These are phyloP conservation scores for Irpex sp. DNA, from an alignment of 1,284 basidiomycete genomes.

Conservation along the genomic window DNA sequence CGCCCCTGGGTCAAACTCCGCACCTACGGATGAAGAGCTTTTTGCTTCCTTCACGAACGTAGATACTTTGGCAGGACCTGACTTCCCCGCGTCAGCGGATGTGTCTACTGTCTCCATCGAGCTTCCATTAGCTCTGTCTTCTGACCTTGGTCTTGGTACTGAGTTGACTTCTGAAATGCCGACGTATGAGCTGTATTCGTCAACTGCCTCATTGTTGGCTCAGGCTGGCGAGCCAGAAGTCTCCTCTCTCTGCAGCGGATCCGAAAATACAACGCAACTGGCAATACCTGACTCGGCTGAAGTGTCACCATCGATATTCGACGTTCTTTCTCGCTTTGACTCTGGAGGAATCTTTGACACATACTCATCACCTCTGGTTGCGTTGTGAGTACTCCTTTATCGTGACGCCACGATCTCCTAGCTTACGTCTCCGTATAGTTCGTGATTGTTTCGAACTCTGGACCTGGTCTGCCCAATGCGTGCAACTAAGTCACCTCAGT, in stretches of 20 bases:
- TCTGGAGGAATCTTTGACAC: background rate
- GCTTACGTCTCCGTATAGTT: background rate
- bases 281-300: background rate
- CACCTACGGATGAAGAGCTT: background rate
- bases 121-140: background rate
- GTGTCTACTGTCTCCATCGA: background rate
- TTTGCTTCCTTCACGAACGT: background rate
- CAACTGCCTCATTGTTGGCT: background rate
- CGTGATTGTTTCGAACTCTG: background rate
- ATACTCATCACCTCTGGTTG: background rate
- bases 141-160: background rate
- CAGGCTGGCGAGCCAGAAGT: background rate
- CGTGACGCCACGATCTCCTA: background rate
- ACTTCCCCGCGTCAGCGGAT: background rate
- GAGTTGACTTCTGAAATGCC: background rate
- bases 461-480: background rate
- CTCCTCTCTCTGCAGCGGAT: background rate
- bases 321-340: background rate
- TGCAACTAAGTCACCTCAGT: background rate
- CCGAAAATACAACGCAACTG: background rate
- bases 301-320: background rate
- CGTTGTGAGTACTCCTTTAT: background rate
- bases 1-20: background rate
- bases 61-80: background rate
- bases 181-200: background rate